Base-by-base conservation (phyloP, 2,329 filamentous ascomycete species). In the Claviceps fusiformis region DNA sequence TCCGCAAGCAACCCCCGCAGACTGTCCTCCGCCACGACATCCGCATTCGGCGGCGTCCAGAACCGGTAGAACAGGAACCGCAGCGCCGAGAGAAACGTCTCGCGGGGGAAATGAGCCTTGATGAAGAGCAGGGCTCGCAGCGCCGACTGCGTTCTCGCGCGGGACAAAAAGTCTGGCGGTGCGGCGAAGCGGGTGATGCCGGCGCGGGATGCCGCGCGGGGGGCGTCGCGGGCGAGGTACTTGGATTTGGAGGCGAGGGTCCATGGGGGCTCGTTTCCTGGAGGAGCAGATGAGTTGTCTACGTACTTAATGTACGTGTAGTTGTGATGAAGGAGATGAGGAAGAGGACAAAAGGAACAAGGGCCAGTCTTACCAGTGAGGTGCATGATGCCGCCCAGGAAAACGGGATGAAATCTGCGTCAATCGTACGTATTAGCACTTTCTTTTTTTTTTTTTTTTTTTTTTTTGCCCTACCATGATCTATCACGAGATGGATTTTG, bases 231-330 rank as follows among this genome's bases (percentile, higher is more conserved):
- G 11, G 50, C 35, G 51, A 77, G 72, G 63, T 89, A 84, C 1
- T 63, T 67, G 27, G 78, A 82, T 72, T 91, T 91, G 47, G 80
- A 82, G 2, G 82, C 79, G 35, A 87, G 73, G 0, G 74, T 74
- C 85, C 86, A 90, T 1, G 88, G 87, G 0, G 87, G 87, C 60
- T 81, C 81, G 67, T 93, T 92, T 52, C 85, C 85, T 81, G 60
- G 24, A 11, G 9, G 33, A 1, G 2, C n/a, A 3, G 17, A 29
- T 5, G 8, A 24, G 13, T 37, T 5, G 11, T 2, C 35, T 11
- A 7, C 9, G 35, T 37, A 37, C 2, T 6, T 37, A 33, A 8
- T 33, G 6, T 37, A 9, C 10, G 35, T 11, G 35, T 37, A 10
- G 5, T 6, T 37, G 6, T 37, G 19, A 27, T 24, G 31, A 6